Evolutionary conservation across 108 stramenopile species (phyloP), one percentile per base, ranked within the genome.

Genomic region (Skeletonema tropicum): DNA sequence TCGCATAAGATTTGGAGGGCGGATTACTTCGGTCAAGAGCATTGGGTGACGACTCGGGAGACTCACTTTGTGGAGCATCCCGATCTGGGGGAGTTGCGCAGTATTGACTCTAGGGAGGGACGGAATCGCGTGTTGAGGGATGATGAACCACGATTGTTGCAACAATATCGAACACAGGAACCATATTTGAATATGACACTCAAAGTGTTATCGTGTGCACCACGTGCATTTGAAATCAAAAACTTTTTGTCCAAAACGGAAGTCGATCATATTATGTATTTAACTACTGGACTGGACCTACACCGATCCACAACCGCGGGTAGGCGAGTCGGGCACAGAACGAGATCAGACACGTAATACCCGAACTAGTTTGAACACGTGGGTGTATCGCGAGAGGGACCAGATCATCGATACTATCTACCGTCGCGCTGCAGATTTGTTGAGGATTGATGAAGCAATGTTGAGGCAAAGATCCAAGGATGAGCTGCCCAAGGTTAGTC

Each of bases 321-420:
- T 3, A 32, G 57, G 21, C 0, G 17, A 57, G 41, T 35, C 60
- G 33, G 31, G 33, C 29, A 30, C 42, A 19, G 39, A 74, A 62
- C 69, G 33, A 68, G 85, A 67, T 60, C 85, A 67, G 65, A 66
- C 61, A 6, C 21, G 78, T 2, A 88, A 91, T 9, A 92, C 92
- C 0, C 83, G 96, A 8, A 96, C 96, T 7, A 85, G 83, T 58
- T 73, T 71, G 14, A 97, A 97, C 58, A 85, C 92, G 0, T 98
- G 97, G 97, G 83, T 98, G 2, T 64, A 75, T 15, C 82, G 97
- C 13, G 89, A 90, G 60, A 59, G 71, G 32, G 78, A 81, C 52
- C 84, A 83, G 2, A 76, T 96, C 46, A 70, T 96, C 9, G 95
- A 98, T 76, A 83, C 90, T 36, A 86, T 98, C 64, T 97, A 96